Evolutionary conservation across 768 basidiomycete species (phyloP).

Genomic region (Nidula microcarpa): DNA sequence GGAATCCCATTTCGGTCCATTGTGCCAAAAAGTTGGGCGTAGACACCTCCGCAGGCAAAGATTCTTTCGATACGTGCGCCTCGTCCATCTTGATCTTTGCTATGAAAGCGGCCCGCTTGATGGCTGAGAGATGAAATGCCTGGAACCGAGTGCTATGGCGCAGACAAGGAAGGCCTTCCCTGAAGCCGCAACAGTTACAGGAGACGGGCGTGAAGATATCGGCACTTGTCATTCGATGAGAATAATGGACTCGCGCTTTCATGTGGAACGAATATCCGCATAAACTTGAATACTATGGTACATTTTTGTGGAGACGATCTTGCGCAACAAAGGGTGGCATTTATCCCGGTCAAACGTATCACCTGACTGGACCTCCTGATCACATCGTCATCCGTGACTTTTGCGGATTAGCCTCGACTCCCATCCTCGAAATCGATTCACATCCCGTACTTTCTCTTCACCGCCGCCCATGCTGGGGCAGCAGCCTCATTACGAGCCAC

Average conservation of each 20-base stretch:
- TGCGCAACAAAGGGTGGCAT: background rate
- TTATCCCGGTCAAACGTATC: background rate
- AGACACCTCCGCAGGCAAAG: background rate
- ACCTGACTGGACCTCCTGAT: background rate
- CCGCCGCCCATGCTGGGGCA: constrained; percentile 68
- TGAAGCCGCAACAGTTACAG: too few species aligned
- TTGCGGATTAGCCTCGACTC: constrained; percentile 3
- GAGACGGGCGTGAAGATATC: too few species aligned
- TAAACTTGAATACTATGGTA: background rate
- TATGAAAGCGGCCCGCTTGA: background rate
- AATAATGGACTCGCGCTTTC: too few species aligned
- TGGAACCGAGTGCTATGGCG: background rate
- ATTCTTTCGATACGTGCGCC: background rate
- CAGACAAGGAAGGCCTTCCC: too few species aligned
- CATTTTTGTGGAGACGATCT: background rate
- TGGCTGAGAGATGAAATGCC: background rate
- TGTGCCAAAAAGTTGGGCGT: background rate
- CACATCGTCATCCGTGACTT: background rate
- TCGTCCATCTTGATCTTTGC: background rate
- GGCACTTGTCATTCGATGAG: too few species aligned
- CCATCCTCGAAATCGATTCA: constrained; percentile 14
- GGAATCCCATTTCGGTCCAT: constrained; percentile 2
- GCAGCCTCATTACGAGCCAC: constrained; percentile 56
- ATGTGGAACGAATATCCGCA: too few species aligned
- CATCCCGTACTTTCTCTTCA: constrained; percentile 73